phyloP scores from a whole-genome alignment of 306 rosid genomes.

The Ormosia semicastrata region DNA sequence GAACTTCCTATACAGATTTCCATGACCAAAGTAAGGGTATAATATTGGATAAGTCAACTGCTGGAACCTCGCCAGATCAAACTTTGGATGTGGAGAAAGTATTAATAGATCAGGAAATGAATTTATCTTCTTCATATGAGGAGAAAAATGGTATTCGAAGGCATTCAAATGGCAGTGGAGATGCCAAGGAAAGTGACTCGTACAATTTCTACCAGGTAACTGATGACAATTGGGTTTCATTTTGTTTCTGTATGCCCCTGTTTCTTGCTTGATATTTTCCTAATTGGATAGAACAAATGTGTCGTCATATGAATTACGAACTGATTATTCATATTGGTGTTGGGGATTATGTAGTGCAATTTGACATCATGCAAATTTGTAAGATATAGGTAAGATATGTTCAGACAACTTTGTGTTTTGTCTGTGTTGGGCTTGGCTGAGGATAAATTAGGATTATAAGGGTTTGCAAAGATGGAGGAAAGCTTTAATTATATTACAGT shows the following conservation, averaged over 20 bases:
- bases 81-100: slow-evolving; percentile 44
- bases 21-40: slow-evolving; percentile 37
- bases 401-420: background rate
- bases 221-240: background rate
- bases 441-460: slow-evolving; percentile 7
- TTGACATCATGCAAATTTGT: background rate
- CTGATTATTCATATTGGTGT: background rate
- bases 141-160: slow-evolving; percentile 44
- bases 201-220: slow-evolving; percentile 90
- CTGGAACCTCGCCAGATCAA: slow-evolving; percentile 39
- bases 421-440: background rate
- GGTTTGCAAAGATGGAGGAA: slow-evolving; percentile 11
- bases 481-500: background rate
- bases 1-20: slow-evolving; percentile 36
- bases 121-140: slow-evolving; percentile 52
- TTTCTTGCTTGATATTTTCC: slow-evolving; percentile 5
- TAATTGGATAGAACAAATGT: background rate
- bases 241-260: background rate
- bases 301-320: background rate
- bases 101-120: slow-evolving; percentile 39
- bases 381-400: background rate
- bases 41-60: slow-evolving; percentile 34
- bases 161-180: slow-evolving; percentile 40
- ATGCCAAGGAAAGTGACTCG: slow-evolving; percentile 56
- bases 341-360: background rate